A percentile compares a stretch with the other conserved stretches of the same genome.
phyloP scores from a whole-genome alignment of 2,329 filamentous ascomycete species.

The Monilinia fructigena region DNA sequence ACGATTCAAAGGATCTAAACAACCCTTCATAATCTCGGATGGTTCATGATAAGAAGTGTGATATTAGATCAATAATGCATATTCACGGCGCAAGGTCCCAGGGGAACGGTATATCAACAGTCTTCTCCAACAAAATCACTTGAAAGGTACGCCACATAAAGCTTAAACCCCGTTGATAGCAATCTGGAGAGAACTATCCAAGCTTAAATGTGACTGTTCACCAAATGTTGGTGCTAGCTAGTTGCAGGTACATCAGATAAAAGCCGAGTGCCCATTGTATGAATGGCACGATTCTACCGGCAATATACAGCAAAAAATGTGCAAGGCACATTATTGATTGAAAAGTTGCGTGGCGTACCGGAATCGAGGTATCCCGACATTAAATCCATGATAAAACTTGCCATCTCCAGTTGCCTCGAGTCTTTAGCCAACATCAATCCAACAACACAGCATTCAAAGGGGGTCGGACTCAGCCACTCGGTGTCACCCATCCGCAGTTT shows the following conservation, averaged over 20 bases:
- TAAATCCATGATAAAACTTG: not conserved
- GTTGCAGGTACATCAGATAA: not conserved
- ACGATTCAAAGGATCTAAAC: not conserved
- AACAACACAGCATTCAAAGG: not conserved
- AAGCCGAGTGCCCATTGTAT: not conserved
- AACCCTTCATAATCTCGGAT: slow-evolving; percentile 3
- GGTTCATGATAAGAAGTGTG: not conserved
- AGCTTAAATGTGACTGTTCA: not conserved
- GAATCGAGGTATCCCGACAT: not conserved
- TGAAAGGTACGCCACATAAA: not conserved
- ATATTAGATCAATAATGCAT: slow-evolving; percentile 1
- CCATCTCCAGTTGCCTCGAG: not conserved
- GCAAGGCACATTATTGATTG: slow-evolving; percentile 8
- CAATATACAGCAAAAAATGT: not conserved
- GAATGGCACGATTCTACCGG: not conserved
- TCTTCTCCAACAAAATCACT: not conserved
- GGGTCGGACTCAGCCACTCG: not conserved
- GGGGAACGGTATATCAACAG: not conserved
- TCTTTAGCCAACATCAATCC: not conserved
- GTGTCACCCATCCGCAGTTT: not conserved
- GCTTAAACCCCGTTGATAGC: not conserved
- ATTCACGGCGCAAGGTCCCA: not conserved
- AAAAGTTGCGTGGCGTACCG: not conserved
- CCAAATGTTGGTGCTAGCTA: slow-evolving; percentile 2
- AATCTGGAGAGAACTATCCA: not conserved